phyloP scores from a whole-genome alignment of 371 early-diverging fungal species.

The Mortierella sp. region DNA sequence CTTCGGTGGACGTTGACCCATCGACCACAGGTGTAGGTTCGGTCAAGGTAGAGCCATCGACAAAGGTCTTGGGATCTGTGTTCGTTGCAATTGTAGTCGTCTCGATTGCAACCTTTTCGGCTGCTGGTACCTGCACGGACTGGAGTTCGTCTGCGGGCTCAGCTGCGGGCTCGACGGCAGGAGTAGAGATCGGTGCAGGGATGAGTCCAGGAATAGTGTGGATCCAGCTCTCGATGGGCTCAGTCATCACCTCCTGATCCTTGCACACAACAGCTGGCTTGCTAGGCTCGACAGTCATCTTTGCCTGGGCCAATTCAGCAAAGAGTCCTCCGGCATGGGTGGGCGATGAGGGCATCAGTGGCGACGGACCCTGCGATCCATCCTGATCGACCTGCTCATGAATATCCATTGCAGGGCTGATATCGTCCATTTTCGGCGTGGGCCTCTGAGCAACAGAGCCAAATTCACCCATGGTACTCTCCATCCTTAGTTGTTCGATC shows the following conservation, averaged over 20 bases:
- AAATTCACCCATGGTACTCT: slow-evolving; percentile 36
- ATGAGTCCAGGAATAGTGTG: slow-evolving; percentile 40
- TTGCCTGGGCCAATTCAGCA: slow-evolving; percentile 50
- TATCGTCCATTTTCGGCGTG: neutral
- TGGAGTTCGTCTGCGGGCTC: neutral
- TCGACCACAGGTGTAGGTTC: slow-evolving; percentile 5
- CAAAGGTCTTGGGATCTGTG: slow-evolving; percentile 1
- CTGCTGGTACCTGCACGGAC: neutral
- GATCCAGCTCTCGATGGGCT: slow-evolving; percentile 53
- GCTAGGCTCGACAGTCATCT: slow-evolving; percentile 2
- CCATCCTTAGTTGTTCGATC: slow-evolving; percentile 69
- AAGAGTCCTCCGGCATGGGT: slow-evolving; percentile 47
- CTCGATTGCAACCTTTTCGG: neutral
- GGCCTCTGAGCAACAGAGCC: neutral
- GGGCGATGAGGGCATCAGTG: slow-evolving; percentile 5
- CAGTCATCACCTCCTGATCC: slow-evolving; percentile 51
- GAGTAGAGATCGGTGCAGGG: slow-evolving; percentile 5
- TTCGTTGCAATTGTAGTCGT: slow-evolving; percentile 16
- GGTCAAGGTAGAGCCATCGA: neutral
- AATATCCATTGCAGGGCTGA: neutral
- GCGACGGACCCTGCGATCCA: neutral
- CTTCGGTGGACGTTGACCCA: slow-evolving; percentile 7
- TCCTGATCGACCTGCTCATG: slow-evolving; percentile 2
- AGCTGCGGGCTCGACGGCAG: slow-evolving; percentile 1
- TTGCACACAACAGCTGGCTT: slow-evolving; percentile 32